Evolutionary conservation across 2,329 filamentous ascomycete genomes (phyloP).

Genomic region (Nannizziopsis barbatae): DNA sequence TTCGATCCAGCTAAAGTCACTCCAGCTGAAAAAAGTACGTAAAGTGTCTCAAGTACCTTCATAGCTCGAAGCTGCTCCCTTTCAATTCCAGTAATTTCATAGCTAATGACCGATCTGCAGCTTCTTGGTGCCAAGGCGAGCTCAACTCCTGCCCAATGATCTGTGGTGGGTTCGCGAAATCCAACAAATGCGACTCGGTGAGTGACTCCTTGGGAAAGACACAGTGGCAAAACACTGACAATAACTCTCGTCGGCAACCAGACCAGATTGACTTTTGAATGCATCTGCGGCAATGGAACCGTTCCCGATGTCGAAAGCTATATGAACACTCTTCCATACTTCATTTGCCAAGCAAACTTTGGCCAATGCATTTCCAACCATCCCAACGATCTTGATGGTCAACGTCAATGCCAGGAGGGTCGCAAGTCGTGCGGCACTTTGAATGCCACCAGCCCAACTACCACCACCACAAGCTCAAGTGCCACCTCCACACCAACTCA

Average conservation of each 20-base stretch:
- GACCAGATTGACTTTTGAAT: constrained; percentile 44
- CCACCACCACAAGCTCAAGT: constrained; percentile 20
- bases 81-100: background rate
- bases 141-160: constrained; percentile 49
- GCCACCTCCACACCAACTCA: constrained; percentile 24
- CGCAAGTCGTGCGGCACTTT: constrained; percentile 41
- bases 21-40: constrained; percentile 23
- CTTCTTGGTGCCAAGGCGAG: constrained; percentile 49
- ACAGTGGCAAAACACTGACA: too few species aligned
- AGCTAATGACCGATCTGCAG: constrained; percentile 21
- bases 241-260: constrained; percentile 21
- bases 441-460: constrained; percentile 16
- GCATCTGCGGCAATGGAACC: constrained; percentile 47
- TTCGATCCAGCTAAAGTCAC: constrained; percentile 36
- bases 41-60: constrained; percentile 10
- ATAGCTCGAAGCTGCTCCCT: too few species aligned
- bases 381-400: constrained; percentile 37
- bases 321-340: constrained; percentile 48
- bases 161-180: constrained; percentile 41
- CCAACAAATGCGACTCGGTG: constrained; percentile 49
- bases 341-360: constrained; percentile 46
- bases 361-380: constrained; percentile 38
- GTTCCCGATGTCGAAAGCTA: constrained; percentile 47
- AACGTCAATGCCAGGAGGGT: constrained; percentile 39
- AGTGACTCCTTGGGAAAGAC: constrained; percentile 21